Conservation (phyloP, 2,329 filamentous ascomycete genomes). For the Diaporthe eres region DNA sequence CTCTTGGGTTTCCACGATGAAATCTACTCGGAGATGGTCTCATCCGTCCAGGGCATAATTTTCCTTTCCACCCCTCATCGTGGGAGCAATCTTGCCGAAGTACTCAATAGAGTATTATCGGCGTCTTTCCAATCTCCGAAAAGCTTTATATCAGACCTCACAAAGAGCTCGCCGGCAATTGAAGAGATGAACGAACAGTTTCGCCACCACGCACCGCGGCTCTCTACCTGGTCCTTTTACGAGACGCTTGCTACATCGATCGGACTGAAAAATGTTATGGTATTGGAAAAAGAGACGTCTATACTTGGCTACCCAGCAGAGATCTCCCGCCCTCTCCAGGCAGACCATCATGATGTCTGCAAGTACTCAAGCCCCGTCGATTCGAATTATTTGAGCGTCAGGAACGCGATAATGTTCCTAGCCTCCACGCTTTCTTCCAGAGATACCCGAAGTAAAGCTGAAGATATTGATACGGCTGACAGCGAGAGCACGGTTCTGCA, state of each 20-base stretch:
- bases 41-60: constrained; percentile 38
- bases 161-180: background rate
- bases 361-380: background rate
- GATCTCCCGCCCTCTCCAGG: background rate
- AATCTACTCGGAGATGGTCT: background rate
- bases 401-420: background rate
- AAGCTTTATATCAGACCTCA: background rate
- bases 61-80: constrained; percentile 54
- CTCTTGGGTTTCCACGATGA: constrained; percentile 46
- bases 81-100: constrained; percentile 49
- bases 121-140: constrained; percentile 12
- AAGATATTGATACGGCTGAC: background rate
- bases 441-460: too few species aligned
- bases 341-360: constrained; percentile 18
- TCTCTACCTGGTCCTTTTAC: background rate
- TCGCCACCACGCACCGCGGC: background rate
- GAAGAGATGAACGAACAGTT: constrained; percentile 16
- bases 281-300: background rate
- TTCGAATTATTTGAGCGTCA: constrained; percentile 1
- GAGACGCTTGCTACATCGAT: background rate
- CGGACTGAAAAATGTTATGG: background rate
- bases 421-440: background rate
- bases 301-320: background rate
- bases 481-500: background rate
- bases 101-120: constrained; percentile 47